phyloP scores from a whole-genome alignment of 768 basidiomycete species.

The Russula emetica region DNA sequence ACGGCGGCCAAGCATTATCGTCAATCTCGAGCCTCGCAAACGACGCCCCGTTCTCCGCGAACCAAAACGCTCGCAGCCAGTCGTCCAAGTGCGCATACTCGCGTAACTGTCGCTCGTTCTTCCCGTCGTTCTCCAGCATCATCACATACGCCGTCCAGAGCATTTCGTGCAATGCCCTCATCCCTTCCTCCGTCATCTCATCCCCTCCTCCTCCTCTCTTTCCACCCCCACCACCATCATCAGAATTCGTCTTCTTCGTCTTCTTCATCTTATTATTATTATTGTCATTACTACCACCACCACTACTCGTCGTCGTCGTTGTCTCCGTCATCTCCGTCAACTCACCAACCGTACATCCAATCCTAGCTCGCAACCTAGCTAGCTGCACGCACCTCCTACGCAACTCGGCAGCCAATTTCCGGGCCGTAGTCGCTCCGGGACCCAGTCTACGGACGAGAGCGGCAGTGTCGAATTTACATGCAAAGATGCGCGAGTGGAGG shows the following conservation, averaged over 20 bases:
- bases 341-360: slow-evolving; percentile 36
- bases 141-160: slow-evolving; percentile 70
- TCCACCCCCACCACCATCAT: too few relatives aligned
- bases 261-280: too few relatives aligned
- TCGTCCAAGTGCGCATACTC: slow-evolving; percentile 57
- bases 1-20: slow-evolving; percentile 53
- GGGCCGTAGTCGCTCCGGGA: slow-evolving; percentile 38
- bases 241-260: not conserved
- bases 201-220: not conserved
- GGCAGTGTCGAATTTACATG: slow-evolving; percentile 58
- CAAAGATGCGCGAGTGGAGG: slow-evolving; percentile 70
- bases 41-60: slow-evolving; percentile 56
- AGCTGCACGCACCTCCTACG: slow-evolving; percentile 55
- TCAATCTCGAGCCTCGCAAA: slow-evolving; percentile 41
- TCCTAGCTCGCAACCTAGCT: slow-evolving; percentile 49
- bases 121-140: slow-evolving; percentile 78
- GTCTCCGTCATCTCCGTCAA: not conserved
- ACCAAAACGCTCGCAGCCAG: slow-evolving; percentile 69
- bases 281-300: too few relatives aligned
- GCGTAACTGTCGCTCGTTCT: slow-evolving; percentile 65
- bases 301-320: not conserved
- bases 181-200: slow-evolving; percentile 30
- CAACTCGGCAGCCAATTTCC: slow-evolving; percentile 57
- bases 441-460: slow-evolving; percentile 51
- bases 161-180: slow-evolving; percentile 39